These are phyloP conservation scores for Selaginella tamariscina DNA, from an alignment of 75 land plant genomes.

Conservation along the genomic window DNA sequence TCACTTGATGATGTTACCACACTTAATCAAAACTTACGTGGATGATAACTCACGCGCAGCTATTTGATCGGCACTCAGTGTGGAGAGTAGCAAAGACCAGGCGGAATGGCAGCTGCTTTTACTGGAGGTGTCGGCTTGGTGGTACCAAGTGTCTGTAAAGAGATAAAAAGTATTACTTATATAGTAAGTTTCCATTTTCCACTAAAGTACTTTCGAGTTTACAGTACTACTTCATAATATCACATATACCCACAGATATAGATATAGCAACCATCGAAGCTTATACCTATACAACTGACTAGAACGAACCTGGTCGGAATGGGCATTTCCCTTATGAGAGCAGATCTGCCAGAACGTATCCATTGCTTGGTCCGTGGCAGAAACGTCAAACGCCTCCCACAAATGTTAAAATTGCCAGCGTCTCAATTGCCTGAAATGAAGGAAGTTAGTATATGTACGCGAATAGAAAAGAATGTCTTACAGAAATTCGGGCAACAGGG, in stretches of 20 bases:
- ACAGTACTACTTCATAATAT: no score
- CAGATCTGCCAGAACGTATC: conserved; percentile 59
- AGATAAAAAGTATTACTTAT: background rate
- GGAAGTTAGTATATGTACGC: background rate
- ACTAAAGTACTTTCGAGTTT: no score
- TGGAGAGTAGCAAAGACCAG: conserved; percentile 84
- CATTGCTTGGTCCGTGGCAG: conserved; percentile 62
- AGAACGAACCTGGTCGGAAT: conserved; percentile 17
- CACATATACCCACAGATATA: no score
- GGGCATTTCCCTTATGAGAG: conserved; percentile 25
- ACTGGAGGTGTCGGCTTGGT: conserved; percentile 44
- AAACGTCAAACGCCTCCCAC: conserved; percentile 59
- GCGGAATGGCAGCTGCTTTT: conserved; percentile 56
- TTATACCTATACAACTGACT: background rate
- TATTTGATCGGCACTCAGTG: conserved; percentile 31
- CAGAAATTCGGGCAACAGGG: conserved; percentile 33
- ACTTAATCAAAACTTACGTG: background rate
- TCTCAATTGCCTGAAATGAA: conserved; percentile 48
- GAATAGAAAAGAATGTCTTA: conserved; percentile 19
- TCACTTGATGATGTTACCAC: background rate
- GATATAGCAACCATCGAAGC: no score
- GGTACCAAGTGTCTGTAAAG: conserved; percentile 24
- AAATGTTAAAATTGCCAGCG: conserved; percentile 69
- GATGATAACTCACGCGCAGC: background rate
- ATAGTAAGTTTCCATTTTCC: no score